A percentile compares a stretch with the other conserved stretches of the same genome.
Conservation (phyloP, 495 filamentous ascomycete genomes). For the Neurospora sp. region DNA sequence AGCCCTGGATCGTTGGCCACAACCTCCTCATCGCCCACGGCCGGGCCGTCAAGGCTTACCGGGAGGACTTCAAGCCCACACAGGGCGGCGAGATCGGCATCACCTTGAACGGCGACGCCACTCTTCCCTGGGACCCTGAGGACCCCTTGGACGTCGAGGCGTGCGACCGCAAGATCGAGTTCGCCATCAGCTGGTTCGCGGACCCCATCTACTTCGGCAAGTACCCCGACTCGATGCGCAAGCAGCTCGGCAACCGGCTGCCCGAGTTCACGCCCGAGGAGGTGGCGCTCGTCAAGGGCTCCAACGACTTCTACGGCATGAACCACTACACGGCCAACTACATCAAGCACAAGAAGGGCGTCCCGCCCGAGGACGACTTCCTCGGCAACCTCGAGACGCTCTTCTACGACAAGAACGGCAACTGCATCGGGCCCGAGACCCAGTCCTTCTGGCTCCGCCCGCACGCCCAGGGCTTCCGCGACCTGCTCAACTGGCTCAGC, state of each 20-base stretch:
- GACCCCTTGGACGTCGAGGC: slow-evolving; percentile 50
- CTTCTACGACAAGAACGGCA: slow-evolving; percentile 55
- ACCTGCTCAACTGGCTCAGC: slow-evolving; percentile 68
- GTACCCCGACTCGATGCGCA: slow-evolving; percentile 66
- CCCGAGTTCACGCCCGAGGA: slow-evolving; percentile 58
- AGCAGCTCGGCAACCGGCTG: slow-evolving; percentile 61
- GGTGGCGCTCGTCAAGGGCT: slow-evolving; percentile 55
- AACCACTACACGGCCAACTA: slow-evolving; percentile 81
- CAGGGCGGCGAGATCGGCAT: slow-evolving; percentile 52
- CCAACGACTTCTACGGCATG: slow-evolving; percentile 79
- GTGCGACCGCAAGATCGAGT: slow-evolving; percentile 54
- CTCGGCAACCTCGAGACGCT: slow-evolving; percentile 61
- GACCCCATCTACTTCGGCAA: slow-evolving; percentile 69
- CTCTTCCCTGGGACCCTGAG: slow-evolving; percentile 46
- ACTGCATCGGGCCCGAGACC: slow-evolving; percentile 63
- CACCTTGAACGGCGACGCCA: slow-evolving; percentile 53
- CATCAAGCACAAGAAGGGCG: slow-evolving; percentile 56
- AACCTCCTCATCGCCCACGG: slow-evolving; percentile 50
- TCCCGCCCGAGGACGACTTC: slow-evolving; percentile 53
- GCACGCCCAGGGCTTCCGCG: slow-evolving; percentile 60
- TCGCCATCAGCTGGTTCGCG: slow-evolving; percentile 57
- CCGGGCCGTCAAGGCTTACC: slow-evolving; percentile 54
- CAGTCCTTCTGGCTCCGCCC: slow-evolving; percentile 69
- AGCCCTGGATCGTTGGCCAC: slow-evolving; percentile 54
- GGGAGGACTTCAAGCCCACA: slow-evolving; percentile 55